Percentiles rank a stretch among this genome's conserved stretches.
phyloP scores from a whole-genome alignment of 164 flowering plant species.

The Warburgia ugandensis region DNA sequence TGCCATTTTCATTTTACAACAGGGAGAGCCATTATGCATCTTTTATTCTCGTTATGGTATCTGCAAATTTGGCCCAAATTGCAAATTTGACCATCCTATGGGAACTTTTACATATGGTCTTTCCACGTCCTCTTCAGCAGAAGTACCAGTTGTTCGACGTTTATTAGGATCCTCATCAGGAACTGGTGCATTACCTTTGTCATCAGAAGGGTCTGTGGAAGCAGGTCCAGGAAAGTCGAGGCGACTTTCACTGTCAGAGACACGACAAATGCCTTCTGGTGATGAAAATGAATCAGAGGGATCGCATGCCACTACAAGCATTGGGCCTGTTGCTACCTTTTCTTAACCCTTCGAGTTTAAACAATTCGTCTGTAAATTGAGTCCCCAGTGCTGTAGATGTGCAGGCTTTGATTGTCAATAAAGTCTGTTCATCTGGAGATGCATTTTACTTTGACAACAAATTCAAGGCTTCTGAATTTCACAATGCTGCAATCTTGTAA shows the following conservation, averaged over 20 bases:
- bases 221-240: conserved; percentile 46
- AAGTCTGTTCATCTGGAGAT: conserved; percentile 35
- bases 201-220: conserved; percentile 64
- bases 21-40: conserved; percentile 92
- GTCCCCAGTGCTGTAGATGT: conserved; percentile 57
- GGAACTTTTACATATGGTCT: conserved; percentile 53
- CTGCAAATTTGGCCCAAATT: conserved; percentile 97
- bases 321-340: conserved; percentile 25
- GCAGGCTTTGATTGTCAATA: conserved; percentile 38
- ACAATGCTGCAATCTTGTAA: conserved; percentile 40
- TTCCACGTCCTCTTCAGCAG: conserved; percentile 48
- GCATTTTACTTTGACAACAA: conserved; percentile 34
- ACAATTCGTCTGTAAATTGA: conserved; percentile 47
- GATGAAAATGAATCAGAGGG: conserved; percentile 58
- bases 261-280: conserved; percentile 60
- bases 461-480: conserved; percentile 30
- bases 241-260: conserved; percentile 56
- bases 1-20: conserved; percentile 15
- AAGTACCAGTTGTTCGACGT: conserved; percentile 49
- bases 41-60: conserved; percentile 94
- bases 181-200: conserved; percentile 37
- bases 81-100: conserved; percentile 99
- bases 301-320: conserved; percentile 24
- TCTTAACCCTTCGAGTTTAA: conserved; percentile 23
- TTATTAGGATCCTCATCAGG: conserved; percentile 64